Evolutionary conservation across 2,329 filamentous ascomycete species (phyloP).

Genomic region (Pseudocercospora crystallina): DNA sequence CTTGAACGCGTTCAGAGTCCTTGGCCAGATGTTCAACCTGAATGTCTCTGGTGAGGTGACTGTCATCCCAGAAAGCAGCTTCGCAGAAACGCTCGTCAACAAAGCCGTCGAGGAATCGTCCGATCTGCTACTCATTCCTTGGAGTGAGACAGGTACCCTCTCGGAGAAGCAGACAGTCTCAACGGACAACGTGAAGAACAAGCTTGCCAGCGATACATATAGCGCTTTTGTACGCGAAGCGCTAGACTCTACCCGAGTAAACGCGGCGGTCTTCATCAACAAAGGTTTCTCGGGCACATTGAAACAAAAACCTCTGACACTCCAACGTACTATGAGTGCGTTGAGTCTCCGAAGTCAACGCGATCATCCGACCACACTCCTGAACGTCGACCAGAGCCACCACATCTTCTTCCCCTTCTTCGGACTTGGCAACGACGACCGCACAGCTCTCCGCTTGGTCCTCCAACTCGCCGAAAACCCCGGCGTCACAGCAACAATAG

Average conservation of each 20-base stretch:
- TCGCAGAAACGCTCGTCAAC: conserved; percentile 71
- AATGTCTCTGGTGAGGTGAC: conserved; percentile 73
- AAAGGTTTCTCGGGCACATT: conserved; percentile 59
- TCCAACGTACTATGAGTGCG: conserved; percentile 54
- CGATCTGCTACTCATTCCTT: conserved; percentile 78
- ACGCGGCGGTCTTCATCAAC: conserved; percentile 78
- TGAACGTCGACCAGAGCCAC: conserved; percentile 68
- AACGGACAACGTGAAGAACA: conserved; percentile 55
- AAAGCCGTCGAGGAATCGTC: conserved; percentile 57
- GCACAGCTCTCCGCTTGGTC: conserved; percentile 74
- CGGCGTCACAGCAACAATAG: conserved; percentile 74
- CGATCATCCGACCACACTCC: conserved; percentile 55
- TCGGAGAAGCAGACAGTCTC: conserved; percentile 61
- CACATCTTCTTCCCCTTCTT: conserved; percentile 87
- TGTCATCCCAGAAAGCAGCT: conserved; percentile 74
- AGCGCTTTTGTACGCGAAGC: conserved; percentile 70
- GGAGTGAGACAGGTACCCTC: conserved; percentile 79
- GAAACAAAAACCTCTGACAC: conserved; percentile 33
- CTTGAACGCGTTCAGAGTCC: conserved; percentile 85
- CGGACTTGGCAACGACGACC: conserved; percentile 73
- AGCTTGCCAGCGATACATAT: conserved; percentile 64
- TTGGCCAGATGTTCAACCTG: conserved; percentile 80
- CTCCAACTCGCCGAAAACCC: conserved; percentile 80
- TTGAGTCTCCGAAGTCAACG: conserved; percentile 61
- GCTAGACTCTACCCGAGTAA: conserved; percentile 63